A percentile compares a stretch with the other conserved stretches of the same genome.
Conservation (phyloP, 1,139 yeast genomes). For the Yamadazyma membranifaciens region DNA sequence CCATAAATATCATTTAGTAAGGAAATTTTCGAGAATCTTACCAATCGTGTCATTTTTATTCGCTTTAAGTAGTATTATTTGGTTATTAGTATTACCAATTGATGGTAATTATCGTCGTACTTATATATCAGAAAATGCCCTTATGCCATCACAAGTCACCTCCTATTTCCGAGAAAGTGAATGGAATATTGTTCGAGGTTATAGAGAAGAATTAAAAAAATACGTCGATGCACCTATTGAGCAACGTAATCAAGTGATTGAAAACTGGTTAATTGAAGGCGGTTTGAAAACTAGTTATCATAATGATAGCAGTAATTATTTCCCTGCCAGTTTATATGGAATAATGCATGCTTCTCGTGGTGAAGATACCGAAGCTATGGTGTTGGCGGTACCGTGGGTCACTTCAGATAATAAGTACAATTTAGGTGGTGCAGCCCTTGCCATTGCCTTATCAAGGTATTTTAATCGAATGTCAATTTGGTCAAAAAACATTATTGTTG, state of each 20-base stretch:
- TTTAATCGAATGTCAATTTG: constrained; percentile 86
- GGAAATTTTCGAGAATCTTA: constrained; percentile 52
- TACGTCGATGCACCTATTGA: constrained; percentile 31
- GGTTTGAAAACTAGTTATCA: constrained; percentile 68
- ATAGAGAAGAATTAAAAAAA: constrained; percentile 56
- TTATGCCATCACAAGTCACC: constrained; percentile 94
- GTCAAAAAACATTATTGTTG: constrained; percentile 91
- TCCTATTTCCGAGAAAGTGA: constrained; percentile 92
- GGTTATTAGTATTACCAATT: constrained; percentile 72
- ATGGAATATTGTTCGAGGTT: constrained; percentile 90
- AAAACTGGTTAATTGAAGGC: constrained; percentile 62
- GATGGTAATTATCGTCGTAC: constrained; percentile 82
- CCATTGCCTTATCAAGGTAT: constrained; percentile 73
- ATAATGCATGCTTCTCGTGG: constrained; percentile 92
- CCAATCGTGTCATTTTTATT: constrained; percentile 65
- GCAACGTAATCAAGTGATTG: constrained; percentile 46
- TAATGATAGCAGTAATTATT: constrained; percentile 32
- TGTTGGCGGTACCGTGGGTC: constrained; percentile 83
- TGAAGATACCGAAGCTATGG: constrained; percentile 95
- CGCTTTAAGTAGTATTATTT: constrained; percentile 58
- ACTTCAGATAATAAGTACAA: constrained; percentile 60
- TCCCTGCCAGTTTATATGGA: constrained; percentile 67
- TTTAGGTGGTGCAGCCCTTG: constrained; percentile 77
- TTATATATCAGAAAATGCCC: constrained; percentile 91
- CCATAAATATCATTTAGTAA: constrained; percentile 57